phyloP scores from a whole-genome alignment of 495 filamentous ascomycete species.

The Echria macrotheca region DNA sequence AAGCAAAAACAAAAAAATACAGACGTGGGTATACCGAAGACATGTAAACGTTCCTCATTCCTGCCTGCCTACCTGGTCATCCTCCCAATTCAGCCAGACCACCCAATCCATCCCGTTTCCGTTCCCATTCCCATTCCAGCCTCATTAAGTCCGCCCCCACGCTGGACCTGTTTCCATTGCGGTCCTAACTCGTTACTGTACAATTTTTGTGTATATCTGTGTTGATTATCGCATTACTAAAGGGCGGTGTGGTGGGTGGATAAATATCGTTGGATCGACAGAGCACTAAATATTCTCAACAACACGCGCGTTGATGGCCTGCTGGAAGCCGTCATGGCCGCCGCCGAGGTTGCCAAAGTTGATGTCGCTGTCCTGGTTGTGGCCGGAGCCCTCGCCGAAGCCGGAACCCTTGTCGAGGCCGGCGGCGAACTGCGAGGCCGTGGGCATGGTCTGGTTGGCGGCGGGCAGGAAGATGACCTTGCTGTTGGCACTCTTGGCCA shows the following conservation, averaged over 20 bases:
- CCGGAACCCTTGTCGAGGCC: conserved; percentile 17
- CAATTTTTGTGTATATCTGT: conserved; percentile 1
- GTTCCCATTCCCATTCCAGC: neutral
- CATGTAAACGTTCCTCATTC: neutral
- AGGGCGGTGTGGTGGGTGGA: neutral
- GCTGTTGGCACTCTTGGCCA: conserved; percentile 92
- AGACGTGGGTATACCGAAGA: conserved; percentile 4
- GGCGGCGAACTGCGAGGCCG: conserved; percentile 31
- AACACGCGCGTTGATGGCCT: conserved; percentile 76
- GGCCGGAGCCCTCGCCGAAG: neutral
- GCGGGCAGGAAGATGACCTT: conserved; percentile 95
- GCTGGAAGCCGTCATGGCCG: conserved; percentile 60
- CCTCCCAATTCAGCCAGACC: neutral
- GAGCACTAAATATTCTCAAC: conserved; percentile 77
- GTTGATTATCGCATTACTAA: conserved; percentile 7
- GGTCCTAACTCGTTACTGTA: conserved; percentile 4
- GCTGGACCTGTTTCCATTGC: neutral
- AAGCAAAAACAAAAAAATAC: conserved; percentile 1
- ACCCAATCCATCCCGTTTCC: neutral
- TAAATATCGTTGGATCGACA: neutral
- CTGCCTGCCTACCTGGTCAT: neutral
- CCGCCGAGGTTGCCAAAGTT: conserved; percentile 39
- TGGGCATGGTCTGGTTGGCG: conserved; percentile 58
- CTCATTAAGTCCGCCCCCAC: neutral
- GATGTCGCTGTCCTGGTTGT: conserved; percentile 15